phyloP scores from a whole-genome alignment of 805 yeast genomes.

The Metschnikowia noctiluminum region DNA sequence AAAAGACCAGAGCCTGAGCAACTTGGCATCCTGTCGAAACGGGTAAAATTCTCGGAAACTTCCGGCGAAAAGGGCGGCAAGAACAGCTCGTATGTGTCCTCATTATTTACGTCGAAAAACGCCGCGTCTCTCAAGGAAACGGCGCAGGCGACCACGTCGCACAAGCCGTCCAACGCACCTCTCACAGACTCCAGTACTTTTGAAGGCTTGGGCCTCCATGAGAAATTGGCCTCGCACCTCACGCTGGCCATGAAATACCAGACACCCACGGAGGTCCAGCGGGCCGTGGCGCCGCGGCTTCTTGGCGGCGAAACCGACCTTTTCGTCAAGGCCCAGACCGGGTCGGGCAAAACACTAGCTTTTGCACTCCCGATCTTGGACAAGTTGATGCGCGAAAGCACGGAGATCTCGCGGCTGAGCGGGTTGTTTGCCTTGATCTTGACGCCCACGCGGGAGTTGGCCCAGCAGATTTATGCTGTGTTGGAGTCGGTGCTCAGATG shows the following conservation, averaged over 20 bases:
- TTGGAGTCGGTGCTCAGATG: conserved; percentile 68
- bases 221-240: conserved; percentile 50
- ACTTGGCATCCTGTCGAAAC: conserved; percentile 6
- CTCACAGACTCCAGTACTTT: conserved; percentile 66
- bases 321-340: conserved; percentile 95
- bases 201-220: conserved; percentile 65
- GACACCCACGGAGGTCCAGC: conserved; percentile 85
- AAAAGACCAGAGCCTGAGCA: conserved; percentile 4
- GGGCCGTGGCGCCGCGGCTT: conserved; percentile 68
- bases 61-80: conserved; percentile 54
- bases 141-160: conserved; percentile 36
- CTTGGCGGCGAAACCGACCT: conserved; percentile 51
- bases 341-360: conserved; percentile 94
- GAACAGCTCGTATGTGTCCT: conserved; percentile 72
- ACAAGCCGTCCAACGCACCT: conserved; percentile 83
- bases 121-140: conserved; percentile 53
- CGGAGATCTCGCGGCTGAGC: conserved; percentile 51
- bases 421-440: conserved; percentile 88
- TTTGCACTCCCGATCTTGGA: conserved; percentile 81
- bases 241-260: conserved; percentile 51
- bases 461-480: conserved; percentile 83
- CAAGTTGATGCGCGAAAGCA: conserved; percentile 54
- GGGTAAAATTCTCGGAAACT: conserved; percentile 38
- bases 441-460: conserved; percentile 94
- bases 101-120: conserved; percentile 57